Evolutionary conservation across 495 filamentous ascomycete genomes (phyloP).

Genomic region (Geopyxis carbonaria): DNA sequence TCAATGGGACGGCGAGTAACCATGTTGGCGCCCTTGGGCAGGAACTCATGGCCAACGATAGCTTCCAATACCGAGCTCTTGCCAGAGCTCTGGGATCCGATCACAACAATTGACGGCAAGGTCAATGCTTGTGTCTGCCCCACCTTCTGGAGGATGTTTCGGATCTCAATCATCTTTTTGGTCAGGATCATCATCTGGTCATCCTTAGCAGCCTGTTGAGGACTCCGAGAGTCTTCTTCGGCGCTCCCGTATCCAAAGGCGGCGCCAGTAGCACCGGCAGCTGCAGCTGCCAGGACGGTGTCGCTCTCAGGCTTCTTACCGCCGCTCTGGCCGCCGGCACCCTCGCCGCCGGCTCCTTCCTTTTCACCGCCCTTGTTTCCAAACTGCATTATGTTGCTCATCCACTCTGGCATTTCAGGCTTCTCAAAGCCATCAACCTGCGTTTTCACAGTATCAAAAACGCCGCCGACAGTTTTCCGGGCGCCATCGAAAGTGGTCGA

Average conservation of each 20-base stretch:
- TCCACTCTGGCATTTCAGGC: conserved; percentile 59
- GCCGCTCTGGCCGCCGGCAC: conserved; percentile 23
- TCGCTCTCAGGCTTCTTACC: conserved; percentile 32
- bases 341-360: conserved; percentile 25
- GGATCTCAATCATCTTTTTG: conserved; percentile 98
- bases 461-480: conserved; percentile 45
- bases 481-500: conserved; percentile 46
- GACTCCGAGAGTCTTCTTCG: conserved; percentile 48
- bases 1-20: conserved; percentile 93
- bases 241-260: conserved; percentile 63
- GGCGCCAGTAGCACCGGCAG: conserved; percentile 40
- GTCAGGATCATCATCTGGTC: conserved; percentile 99
- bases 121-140: conserved; percentile 78
- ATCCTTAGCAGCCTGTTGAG: conserved; percentile 55
- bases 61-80: conserved; percentile 96
- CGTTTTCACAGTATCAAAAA: conserved; percentile 15
- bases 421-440: conserved; percentile 6
- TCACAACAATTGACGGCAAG: conserved; percentile 91
- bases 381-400: conserved; percentile 51
- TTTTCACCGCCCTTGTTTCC: conserved; percentile 30
- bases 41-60: conserved; percentile 93
- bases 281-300: conserved; percentile 34
- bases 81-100: conserved; percentile 93
- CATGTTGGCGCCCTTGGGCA: conserved; percentile 97
- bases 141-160: conserved; percentile 73